These are phyloP conservation scores for Monoraphidium neglectum DNA, from an alignment of 139 green algal species.

Conservation along the genomic window DNA sequence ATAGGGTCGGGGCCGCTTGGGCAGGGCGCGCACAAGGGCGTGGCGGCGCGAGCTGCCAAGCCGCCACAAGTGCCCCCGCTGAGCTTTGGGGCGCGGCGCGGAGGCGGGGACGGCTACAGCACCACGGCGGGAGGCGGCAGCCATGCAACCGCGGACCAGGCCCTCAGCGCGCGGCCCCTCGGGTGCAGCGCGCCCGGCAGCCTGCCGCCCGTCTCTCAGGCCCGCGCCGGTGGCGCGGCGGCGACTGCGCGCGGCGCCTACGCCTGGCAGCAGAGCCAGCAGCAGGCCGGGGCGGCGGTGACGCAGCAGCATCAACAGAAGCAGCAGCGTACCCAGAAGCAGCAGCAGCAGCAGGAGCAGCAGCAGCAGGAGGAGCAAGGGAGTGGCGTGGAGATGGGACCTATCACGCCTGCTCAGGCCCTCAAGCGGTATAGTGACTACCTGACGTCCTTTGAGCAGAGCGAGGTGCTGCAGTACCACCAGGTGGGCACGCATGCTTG, in stretches of 20 bases:
- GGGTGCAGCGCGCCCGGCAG: conserved; percentile 12
- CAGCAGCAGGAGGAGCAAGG: not conserved
- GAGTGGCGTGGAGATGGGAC: conserved; percentile 39
- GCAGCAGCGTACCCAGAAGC: conserved; percentile 12
- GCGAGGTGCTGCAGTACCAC: conserved; percentile 79
- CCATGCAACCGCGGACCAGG: conserved; percentile 26
- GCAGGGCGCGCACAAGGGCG: not conserved
- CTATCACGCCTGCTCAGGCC: conserved; percentile 50
- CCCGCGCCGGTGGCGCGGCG: too few species aligned
- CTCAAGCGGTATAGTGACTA: conserved; percentile 63
- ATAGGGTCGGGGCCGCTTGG: conserved; percentile 7
- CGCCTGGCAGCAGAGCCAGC: not conserved
- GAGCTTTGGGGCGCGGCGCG: not conserved
- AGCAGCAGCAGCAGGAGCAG: conserved; percentile 8
- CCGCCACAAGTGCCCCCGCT: conserved; percentile 15
- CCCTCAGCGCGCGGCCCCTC: conserved; percentile 7
- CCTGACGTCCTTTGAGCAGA: conserved; percentile 81
- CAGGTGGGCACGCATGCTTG: too few species aligned
- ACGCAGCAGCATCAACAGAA: conserved; percentile 1
- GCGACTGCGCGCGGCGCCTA: too few species aligned
- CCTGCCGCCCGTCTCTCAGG: conserved; percentile 10
- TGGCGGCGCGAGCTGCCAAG: conserved; percentile 17
- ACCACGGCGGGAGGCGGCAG: too few species aligned
- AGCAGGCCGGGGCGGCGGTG: too few species aligned
- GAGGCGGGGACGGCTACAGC: too few species aligned